phyloP scores from a whole-genome alignment of 306 rosid genomes.

The Cicer yamashitae region DNA sequence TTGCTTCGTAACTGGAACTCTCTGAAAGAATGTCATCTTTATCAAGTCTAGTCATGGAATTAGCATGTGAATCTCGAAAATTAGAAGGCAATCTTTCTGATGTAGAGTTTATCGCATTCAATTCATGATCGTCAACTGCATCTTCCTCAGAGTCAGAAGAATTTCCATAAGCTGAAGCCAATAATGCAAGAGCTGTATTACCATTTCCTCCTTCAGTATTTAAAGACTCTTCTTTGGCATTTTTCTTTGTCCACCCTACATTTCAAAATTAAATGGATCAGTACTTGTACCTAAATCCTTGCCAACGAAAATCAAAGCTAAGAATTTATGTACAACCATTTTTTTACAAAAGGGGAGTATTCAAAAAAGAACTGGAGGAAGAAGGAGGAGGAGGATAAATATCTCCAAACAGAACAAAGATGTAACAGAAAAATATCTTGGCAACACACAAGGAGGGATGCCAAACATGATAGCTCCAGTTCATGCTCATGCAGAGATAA shows the following conservation, averaged over 20 bases:
- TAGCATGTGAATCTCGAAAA: slow-evolving; percentile 47
- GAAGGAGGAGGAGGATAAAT: background rate
- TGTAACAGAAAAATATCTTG: slow-evolving; percentile 8
- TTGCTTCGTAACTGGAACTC: slow-evolving; percentile 38
- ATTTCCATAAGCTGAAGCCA: slow-evolving; percentile 86
- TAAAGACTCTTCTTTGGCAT: slow-evolving; percentile 50
- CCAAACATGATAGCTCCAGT: slow-evolving; percentile 4
- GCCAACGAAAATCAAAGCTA: slow-evolving; percentile 30
- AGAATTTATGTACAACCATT: slow-evolving; percentile 16
- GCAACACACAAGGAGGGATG: background rate
- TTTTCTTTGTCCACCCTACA: slow-evolving; percentile 61
- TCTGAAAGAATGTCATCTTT: slow-evolving; percentile 43
- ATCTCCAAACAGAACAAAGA: slow-evolving; percentile 27
- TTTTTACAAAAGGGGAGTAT: slow-evolving; percentile 31
- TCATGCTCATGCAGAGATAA: slow-evolving; percentile 38
- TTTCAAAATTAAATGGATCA: slow-evolving; percentile 33
- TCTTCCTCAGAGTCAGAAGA: slow-evolving; percentile 93
- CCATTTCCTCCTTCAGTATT: slow-evolving; percentile 53
- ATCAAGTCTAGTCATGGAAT: slow-evolving; percentile 42
- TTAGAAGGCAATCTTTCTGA: slow-evolving; percentile 59
- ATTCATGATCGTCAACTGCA: slow-evolving; percentile 51
- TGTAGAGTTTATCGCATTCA: slow-evolving; percentile 49
- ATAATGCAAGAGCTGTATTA: slow-evolving; percentile 84
- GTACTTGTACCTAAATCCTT: slow-evolving; percentile 29
- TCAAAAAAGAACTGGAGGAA: background rate